Base-by-base conservation (phyloP, 495 filamentous ascomycete species). In the Hypoxylon trugodes region DNA sequence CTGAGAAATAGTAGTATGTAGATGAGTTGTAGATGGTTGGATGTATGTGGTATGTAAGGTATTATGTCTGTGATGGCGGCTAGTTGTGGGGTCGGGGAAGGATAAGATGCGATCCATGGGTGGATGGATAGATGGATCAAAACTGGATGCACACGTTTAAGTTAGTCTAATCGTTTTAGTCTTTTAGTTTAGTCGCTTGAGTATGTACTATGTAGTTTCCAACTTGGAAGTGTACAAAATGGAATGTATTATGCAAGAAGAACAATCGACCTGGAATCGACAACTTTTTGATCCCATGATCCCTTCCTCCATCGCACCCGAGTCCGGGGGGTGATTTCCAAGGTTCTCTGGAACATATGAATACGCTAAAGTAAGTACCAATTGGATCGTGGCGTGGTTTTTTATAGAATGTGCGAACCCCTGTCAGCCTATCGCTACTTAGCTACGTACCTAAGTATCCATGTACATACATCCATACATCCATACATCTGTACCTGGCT, bases 281-380 rank as follows among this genome's bases (percentile, higher is more conserved):
- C n/a, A n/a, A n/a, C 30, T 10, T 19, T 10, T 56, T 65, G 62
- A 65, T 65, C 62, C 49, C 62, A 65, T 65, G 62, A 65, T 60
- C 55, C 51, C 56, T 54, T 53, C 41, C 40, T 58, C 35, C 52
- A 8, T 51, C 30, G 52, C 42, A 61, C 57, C 46, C 51, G 45
- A 61, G 35, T 66, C 61, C 30, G 48, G 55, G 26, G 22, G n/a
- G 16, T n/a, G n/a, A n/a, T n/a, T n/a, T n/a, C n/a, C 45, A 16
- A 24, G 38, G 28, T 52, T 49, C 47, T 40, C 47, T 62, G 40
- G 36, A 65, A 59, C 24, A 55, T 38, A 50, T 50, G 43, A 38
- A 28, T 32, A 55, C 55, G 50, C 49, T 48, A 59, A 45, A 36
- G 12, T 5, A 8, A 26, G 24, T 12, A n/a, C 56, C 62, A 66